Evolutionary conservation across 202 grass and related monocot genomes (phyloP), one percentile per base, ranked within the genome.

Genomic region (Setaria italica): DNA sequence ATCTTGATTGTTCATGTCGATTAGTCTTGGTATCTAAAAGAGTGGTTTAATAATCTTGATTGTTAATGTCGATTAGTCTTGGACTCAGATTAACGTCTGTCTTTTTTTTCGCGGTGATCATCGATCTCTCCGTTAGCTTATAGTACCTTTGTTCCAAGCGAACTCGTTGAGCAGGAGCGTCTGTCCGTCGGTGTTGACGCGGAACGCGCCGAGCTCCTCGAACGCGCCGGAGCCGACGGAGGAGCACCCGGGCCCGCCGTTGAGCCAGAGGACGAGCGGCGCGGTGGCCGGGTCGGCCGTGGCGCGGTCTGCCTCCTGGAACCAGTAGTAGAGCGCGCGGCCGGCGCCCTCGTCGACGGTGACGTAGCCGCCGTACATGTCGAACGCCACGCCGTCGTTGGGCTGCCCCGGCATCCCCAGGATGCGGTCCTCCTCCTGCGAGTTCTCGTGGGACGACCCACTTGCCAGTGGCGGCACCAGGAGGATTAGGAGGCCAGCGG

Each of bases 321-420:
- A 78, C 96, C 96, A 99, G 91, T 99, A 99, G 91, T 92, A 99
- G 67, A 99, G 93, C 11, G 93, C 90, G 9, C 93, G 96, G 72
- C 57, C 51, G 33, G 81, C 70, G 3, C 33, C 2, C 7, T 73
- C 70, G 70, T 94, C 87, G 11, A 95, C 93, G 33, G 93, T 90
- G 74, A 99, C 79, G 74, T 99, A 99, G 29, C 96, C 96, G 2
- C 93, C 86, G 84, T 94, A 95, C 88, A 95, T 93, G 37, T 86
- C 70, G 88, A 99, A 95, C 15, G 14, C 62, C 70, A 88, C 35
- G 35, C 35, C 85, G 59, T 7, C 45, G 45, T 90, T 77, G 5
- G 91, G 95, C 77, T 90, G 91, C 3, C 93, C 93, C 0, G 89
- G 93, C 19, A 95, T 87, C 59, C 84, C 73, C 68, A 30, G 21